phyloP scores from a whole-genome alignment of 2,329 filamentous ascomycete genomes.

The Fusarium albosuccineum region DNA sequence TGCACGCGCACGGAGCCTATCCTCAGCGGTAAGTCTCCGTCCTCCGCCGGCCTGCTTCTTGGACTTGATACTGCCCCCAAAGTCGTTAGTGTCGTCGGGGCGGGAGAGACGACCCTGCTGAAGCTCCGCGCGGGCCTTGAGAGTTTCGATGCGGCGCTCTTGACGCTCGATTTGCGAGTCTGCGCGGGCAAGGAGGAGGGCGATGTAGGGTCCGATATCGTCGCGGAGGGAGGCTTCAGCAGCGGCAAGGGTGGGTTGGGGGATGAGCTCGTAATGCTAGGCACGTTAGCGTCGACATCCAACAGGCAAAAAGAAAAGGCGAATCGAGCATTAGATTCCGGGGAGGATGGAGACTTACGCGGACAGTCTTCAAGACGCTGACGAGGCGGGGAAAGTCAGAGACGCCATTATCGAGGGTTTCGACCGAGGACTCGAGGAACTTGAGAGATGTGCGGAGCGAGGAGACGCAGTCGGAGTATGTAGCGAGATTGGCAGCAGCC shows the following conservation, averaged over 20 bases:
- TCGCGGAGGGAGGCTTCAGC: slow-evolving; percentile 88
- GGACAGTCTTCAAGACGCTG: slow-evolving; percentile 68
- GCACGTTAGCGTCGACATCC: not conserved
- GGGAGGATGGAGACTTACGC: slow-evolving; percentile 56
- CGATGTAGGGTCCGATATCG: slow-evolving; percentile 90
- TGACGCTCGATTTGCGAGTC: slow-evolving; percentile 86
- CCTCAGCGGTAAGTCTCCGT: slow-evolving; percentile 64
- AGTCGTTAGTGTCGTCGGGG: slow-evolving; percentile 40
- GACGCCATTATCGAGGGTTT: slow-evolving; percentile 68
- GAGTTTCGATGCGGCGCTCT: slow-evolving; percentile 83
- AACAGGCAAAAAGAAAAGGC: slow-evolving; percentile 1
- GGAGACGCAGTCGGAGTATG: slow-evolving; percentile 70
- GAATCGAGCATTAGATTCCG: too few relatives aligned
- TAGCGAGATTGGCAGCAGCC: slow-evolving; percentile 47
- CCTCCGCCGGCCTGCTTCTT: slow-evolving; percentile 41
- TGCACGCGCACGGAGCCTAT: slow-evolving; percentile 67
- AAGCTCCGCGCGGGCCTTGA: slow-evolving; percentile 85
- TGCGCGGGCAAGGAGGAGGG: slow-evolving; percentile 83
- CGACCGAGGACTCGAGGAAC: slow-evolving; percentile 71
- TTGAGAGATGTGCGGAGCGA: slow-evolving; percentile 71
- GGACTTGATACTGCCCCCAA: slow-evolving; percentile 19
- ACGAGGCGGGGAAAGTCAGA: slow-evolving; percentile 69
- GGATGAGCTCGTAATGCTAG: slow-evolving; percentile 93
- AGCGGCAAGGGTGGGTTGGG: slow-evolving; percentile 82
- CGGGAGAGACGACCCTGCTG: slow-evolving; percentile 76